Base-by-base conservation (phyloP, 495 filamentous ascomycete genomes). In the Aspergillus biplanus region DNA sequence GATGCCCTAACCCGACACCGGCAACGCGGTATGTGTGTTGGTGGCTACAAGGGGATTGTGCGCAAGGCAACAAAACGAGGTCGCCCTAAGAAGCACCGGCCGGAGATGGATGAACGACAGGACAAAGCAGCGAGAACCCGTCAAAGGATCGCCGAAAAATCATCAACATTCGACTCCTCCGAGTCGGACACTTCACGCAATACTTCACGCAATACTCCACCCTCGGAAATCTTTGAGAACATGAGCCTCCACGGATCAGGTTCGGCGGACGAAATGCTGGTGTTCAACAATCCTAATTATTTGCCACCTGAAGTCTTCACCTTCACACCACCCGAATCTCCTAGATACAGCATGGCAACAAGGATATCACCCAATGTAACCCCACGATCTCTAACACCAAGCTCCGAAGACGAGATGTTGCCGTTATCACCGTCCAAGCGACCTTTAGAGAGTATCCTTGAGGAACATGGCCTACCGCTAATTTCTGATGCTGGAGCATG, bases 1-100 rank as follows among this genome's bases (percentile, higher is more conserved):
- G 95, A 99, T 78, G 95, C 95, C 56, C 81, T 99, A 35, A 98
- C 95, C 47, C 85, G 95, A 47, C 95, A 99, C 73, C 86, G 93
- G 31, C 95, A 98, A 73, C 86, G 95, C 8, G 94, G 93, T 34
- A 95, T 95, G 88, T 99, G 95, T 75, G 86, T 92, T 48, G 96
- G 96, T 44, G 93, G 90, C 3, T 93, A 96, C 67, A 91, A 92
- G 64, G 92, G 91, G 13, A 83, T 92, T 54, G 85, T 91, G 18
- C 89, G 89, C 67, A 90, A 89, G 65, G 81, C 81, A 9, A 86
- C 85, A 18, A 89, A 89, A 65, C 85, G 88, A 52, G 88, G 88
- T 58, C 78, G 88, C 46, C 88, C 88, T 16, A 88, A 87, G 81
- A 87, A 88, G 71, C 77, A 78, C 52, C 75, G 85, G 39, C 86